These are phyloP conservation scores for Lathyrus oleraceus DNA, from an alignment of 306 rosid species.

Conservation along the genomic window DNA sequence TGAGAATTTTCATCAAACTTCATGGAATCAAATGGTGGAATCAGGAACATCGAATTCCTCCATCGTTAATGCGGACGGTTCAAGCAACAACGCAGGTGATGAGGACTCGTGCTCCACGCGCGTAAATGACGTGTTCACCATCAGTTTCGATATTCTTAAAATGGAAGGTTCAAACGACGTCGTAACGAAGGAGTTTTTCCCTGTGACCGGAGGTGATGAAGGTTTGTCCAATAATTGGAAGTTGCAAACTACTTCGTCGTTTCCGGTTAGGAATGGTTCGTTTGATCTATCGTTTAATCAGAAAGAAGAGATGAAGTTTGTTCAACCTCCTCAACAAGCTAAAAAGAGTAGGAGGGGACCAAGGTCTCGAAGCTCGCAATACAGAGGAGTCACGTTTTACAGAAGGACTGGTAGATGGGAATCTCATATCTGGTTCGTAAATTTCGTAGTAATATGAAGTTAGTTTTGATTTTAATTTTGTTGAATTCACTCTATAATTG, in stretches of 20 bases:
- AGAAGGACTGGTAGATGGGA: constrained; percentile 99
- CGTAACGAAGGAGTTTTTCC: constrained; percentile 76
- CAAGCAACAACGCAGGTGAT: constrained; percentile 65
- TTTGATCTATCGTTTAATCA: constrained; percentile 64
- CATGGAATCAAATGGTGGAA: constrained; percentile 78
- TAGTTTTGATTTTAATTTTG: neutral
- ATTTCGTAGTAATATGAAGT: constrained; percentile 20
- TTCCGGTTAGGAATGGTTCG: constrained; percentile 49
- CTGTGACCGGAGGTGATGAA: constrained; percentile 39
- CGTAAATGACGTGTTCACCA: constrained; percentile 61
- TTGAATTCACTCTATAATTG: neutral
- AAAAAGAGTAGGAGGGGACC: constrained; percentile 80
- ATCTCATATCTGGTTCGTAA: constrained; percentile 91
- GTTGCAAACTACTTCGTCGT: constrained; percentile 49
- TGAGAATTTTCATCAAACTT: constrained; percentile 54
- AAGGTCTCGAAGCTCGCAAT: constrained; percentile 98
- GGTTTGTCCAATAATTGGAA: constrained; percentile 51
- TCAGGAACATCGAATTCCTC: constrained; percentile 96
- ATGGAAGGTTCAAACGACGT: constrained; percentile 47
- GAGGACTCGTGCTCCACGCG: constrained; percentile 87
- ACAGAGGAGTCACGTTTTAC: constrained; percentile 94
- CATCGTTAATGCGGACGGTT: constrained; percentile 89
- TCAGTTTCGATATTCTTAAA: constrained; percentile 76
- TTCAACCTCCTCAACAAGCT: constrained; percentile 45
- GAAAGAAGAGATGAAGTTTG: constrained; percentile 45